phyloP scores from a whole-genome alignment of 177 flowering plant genomes.

The Vitis hybrid region DNA sequence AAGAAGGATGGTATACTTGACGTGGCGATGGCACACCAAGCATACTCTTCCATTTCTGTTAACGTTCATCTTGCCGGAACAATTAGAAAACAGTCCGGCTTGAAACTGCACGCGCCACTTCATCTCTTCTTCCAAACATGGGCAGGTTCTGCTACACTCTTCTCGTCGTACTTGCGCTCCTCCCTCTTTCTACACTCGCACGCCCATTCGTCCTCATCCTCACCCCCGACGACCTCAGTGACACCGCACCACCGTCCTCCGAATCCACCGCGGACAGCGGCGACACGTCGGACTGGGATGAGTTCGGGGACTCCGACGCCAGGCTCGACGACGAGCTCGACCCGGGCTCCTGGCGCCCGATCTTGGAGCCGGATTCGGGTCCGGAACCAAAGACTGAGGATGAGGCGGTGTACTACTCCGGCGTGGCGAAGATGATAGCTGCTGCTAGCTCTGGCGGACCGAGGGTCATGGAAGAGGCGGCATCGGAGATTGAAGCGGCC shows the following conservation, averaged over 20 bases:
- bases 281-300: conserved; percentile 70
- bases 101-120: conserved; percentile 5
- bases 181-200: conserved; percentile 35
- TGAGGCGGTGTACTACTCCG: conserved; percentile 48
- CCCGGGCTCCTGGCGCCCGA: conserved; percentile 95
- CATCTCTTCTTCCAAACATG: background rate
- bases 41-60: no score
- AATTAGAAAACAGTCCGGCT: no score
- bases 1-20: no score
- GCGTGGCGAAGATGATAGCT: conserved; percentile 48
- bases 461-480: conserved; percentile 63
- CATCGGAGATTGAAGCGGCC: conserved; percentile 54
- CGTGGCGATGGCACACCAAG: no score
- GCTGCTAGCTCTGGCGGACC: conserved; percentile 54
- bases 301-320: conserved; percentile 66
- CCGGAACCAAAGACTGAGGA: conserved; percentile 13
- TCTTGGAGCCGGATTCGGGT: conserved; percentile 58
- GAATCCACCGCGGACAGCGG: conserved; percentile 21
- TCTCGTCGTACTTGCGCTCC: conserved; percentile 33
- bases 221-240: conserved; percentile 71
- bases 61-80: no score
- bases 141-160: conserved; percentile 20
- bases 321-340: conserved; percentile 75
- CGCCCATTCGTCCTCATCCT: conserved; percentile 78
- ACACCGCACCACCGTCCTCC: conserved; percentile 16